These are phyloP conservation scores for Polyporus arcularius DNA, from an alignment of 768 basidiomycete genomes.

Conservation along the genomic window DNA sequence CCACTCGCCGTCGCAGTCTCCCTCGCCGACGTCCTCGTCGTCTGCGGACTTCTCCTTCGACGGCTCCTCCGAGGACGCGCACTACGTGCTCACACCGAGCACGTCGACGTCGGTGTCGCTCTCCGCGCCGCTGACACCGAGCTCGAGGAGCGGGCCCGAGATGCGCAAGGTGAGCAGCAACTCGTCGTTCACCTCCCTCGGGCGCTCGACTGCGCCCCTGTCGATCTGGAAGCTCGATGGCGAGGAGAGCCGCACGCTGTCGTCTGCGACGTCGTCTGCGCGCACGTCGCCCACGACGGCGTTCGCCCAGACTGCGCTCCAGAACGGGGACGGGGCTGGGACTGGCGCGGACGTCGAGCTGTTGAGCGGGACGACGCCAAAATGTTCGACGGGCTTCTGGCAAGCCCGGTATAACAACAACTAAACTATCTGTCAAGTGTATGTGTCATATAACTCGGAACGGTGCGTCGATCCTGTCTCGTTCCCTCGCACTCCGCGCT, in stretches of 20 bases:
- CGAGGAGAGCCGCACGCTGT: slow-evolving; percentile 62
- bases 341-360: neutral
- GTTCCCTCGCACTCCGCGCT: neutral
- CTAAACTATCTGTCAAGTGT: neutral
- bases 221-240: slow-evolving; percentile 78
- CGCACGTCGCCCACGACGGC: neutral
- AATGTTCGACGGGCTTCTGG: slow-evolving; percentile 19
- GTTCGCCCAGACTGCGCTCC: slow-evolving; percentile 1
- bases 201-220: slow-evolving; percentile 29
- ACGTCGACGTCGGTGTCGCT: slow-evolving; percentile 15
- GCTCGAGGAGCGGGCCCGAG: neutral
- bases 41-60: slow-evolving; percentile 60
- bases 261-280: neutral
- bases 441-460: slow-evolving; percentile 9
- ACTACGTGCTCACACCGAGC: slow-evolving; percentile 5
- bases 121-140: neutral
- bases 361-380: slow-evolving; percentile 10
- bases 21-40: slow-evolving; percentile 53
- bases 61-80: slow-evolving; percentile 18
- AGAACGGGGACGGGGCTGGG: neutral
- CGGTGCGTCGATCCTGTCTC: neutral
- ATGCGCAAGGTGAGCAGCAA: slow-evolving; percentile 9
- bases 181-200: slow-evolving; percentile 25
- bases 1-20: slow-evolving; percentile 64
- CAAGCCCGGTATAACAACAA: slow-evolving; percentile 13